Conservation (phyloP, 2,329 filamentous ascomycete genomes). For the Capronia coronata region DNA sequence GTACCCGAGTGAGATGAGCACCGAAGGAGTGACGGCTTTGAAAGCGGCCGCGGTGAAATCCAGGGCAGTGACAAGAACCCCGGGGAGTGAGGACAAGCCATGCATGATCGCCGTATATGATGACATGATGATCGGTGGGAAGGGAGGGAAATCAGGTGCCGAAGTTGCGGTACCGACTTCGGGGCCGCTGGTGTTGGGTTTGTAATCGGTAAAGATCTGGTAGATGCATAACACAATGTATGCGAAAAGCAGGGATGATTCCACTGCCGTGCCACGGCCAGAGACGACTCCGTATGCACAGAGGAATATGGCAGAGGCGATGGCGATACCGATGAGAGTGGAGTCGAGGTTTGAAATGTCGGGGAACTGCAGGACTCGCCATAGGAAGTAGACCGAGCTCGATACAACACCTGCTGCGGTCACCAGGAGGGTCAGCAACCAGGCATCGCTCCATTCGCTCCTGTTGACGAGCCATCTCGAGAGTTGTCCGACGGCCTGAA, state of each 20-base stretch:
- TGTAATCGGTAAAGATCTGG: constrained; percentile 98
- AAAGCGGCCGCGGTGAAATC: constrained; percentile 85
- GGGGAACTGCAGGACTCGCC: constrained; percentile 88
- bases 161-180: constrained; percentile 45
- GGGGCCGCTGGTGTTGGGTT: constrained; percentile 61
- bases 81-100: constrained; percentile 73
- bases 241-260: constrained; percentile 90
- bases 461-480: constrained; percentile 91
- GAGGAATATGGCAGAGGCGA: constrained; percentile 87
- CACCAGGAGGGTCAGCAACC: constrained; percentile 88
- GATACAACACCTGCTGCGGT: constrained; percentile 87
- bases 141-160: constrained; percentile 79
- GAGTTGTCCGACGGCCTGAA: constrained; percentile 89
- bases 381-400: constrained; percentile 91
- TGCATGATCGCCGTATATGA: constrained; percentile 90
- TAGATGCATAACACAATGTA: constrained; percentile 98
- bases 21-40: constrained; percentile 89
- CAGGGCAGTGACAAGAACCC: constrained; percentile 73
- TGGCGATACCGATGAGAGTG: constrained; percentile 81
- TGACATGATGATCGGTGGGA: constrained; percentile 96
- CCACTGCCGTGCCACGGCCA: constrained; percentile 87
- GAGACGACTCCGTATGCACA: constrained; percentile 91
- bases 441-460: constrained; percentile 80
- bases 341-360: constrained; percentile 89
- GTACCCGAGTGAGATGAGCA: constrained; percentile 91